These are phyloP conservation scores for Hyphodiscus sp. DNA, from an alignment of 2,329 filamentous ascomycete genomes.

Conservation along the genomic window DNA sequence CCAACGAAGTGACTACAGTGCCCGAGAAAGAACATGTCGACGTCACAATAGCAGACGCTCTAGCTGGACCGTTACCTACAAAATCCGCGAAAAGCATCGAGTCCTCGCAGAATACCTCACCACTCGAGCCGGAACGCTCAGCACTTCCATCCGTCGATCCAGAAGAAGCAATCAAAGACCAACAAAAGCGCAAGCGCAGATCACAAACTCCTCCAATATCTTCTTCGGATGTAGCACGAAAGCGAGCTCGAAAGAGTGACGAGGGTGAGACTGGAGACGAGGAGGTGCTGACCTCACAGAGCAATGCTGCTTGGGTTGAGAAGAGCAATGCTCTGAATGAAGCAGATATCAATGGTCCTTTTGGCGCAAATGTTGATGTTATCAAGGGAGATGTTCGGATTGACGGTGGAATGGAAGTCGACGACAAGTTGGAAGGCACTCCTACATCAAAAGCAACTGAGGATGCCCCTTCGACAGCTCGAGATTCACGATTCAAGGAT, in stretches of 20 bases:
- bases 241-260: slow-evolving; percentile 45
- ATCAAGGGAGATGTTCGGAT: slow-evolving; percentile 14
- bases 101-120: slow-evolving; percentile 9
- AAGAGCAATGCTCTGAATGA: slow-evolving; percentile 21
- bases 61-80: neutral
- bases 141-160: slow-evolving; percentile 24
- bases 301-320: slow-evolving; percentile 20
- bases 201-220: slow-evolving; percentile 55
- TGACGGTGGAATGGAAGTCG: neutral
- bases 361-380: slow-evolving; percentile 12
- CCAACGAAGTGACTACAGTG: neutral
- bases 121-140: slow-evolving; percentile 10
- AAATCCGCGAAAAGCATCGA: slow-evolving; percentile 16
- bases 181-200: slow-evolving; percentile 60
- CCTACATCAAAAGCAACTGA: neutral
- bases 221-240: slow-evolving; percentile 45
- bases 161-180: slow-evolving; percentile 41
- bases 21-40: neutral
- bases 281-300: slow-evolving; percentile 8
- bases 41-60: neutral
- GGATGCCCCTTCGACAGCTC: slow-evolving; percentile 10
- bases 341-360: slow-evolving; percentile 10
- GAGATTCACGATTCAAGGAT: slow-evolving; percentile 42
- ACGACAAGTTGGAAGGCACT: neutral
- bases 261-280: slow-evolving; percentile 9